Conservation (phyloP, 257 asterid species). For the Striga asiatica region DNA sequence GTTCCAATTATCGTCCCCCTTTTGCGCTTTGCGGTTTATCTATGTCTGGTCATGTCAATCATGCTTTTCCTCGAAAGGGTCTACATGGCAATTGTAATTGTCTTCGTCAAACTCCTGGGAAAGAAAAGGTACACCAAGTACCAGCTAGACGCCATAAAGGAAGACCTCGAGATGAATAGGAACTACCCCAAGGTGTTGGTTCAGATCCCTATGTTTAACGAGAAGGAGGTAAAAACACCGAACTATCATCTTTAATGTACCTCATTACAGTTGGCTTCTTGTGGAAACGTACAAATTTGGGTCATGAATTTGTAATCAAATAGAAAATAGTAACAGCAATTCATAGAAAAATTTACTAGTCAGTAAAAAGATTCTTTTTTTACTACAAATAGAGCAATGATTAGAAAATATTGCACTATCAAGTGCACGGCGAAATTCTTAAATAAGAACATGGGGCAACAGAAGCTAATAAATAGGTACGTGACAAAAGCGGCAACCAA, state of each 20-base stretch:
- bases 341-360: background rate
- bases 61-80: constrained; percentile 57
- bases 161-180: constrained; percentile 41
- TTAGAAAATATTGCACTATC: background rate
- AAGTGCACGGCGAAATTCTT: background rate
- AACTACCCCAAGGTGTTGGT: constrained; percentile 54
- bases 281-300: background rate
- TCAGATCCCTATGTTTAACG: constrained; percentile 67
- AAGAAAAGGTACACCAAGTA: constrained; percentile 54
- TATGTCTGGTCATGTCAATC: constrained; percentile 49
- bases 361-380: background rate
- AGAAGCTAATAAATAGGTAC: too few relatives aligned
- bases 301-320: background rate
- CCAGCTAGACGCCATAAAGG: constrained; percentile 43
- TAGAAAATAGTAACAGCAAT: background rate
- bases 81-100: constrained; percentile 58
- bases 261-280: background rate
- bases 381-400: background rate
- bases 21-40: constrained; percentile 29
- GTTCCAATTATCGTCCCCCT: constrained; percentile 46
- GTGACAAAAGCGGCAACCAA: background rate
- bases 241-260: background rate
- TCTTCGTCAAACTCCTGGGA: constrained; percentile 32
- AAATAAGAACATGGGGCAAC: background rate
- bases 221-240: constrained; percentile 41